Base-by-base conservation (phyloP, 2,329 filamentous ascomycete genomes). In the Colletotrichum lini region DNA sequence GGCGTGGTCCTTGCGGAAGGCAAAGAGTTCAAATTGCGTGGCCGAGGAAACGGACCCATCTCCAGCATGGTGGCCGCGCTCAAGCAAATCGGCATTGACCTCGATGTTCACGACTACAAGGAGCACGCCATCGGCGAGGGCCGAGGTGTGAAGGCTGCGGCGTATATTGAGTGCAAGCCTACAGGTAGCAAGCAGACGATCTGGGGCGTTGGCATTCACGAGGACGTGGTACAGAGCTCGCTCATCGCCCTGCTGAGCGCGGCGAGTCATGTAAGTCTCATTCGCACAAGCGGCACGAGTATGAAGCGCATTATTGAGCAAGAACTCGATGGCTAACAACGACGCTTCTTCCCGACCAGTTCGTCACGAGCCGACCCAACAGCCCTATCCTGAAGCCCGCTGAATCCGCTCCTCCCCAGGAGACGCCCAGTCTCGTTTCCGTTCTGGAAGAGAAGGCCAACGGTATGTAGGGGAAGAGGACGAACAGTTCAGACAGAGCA, bases 41-140 rank as follows among this genome's bases (percentile, higher is more conserved):
- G 96, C 73, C 89, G 91, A 12, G 96, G 96, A 44, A 97, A 95
- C 79, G 96, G 96, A 78, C 94, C 96, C 44, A 94, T 98, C 76
- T 98, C 95, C 4, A 94, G 93, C 73, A 84, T 98, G 78, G 94
- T 94, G 2, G 92, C 94, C 76, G 96, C 95, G 18, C 87, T 99
- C 53, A 89, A 90, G 76, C 87, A 87, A 18, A 84, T 98, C 44
- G 94, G 94, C 70, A 92, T 98, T 74, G 92, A 97, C 78, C 86
- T 98, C 30, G 96, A 98, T 79, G 94, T 98, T 62, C 90, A 92
- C 56, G 94, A 98, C 81, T 98, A 98, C 86, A 98, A 97, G 86
- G 96, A 98, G 82, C 96, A 98, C 83, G 93, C 95, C 38, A 95
- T 98, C 76, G 94, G 94, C 74, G 86, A 88, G 62, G 94, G 94